phyloP scores from a whole-genome alignment of 805 yeast species.

The Nematodospora valgi region DNA sequence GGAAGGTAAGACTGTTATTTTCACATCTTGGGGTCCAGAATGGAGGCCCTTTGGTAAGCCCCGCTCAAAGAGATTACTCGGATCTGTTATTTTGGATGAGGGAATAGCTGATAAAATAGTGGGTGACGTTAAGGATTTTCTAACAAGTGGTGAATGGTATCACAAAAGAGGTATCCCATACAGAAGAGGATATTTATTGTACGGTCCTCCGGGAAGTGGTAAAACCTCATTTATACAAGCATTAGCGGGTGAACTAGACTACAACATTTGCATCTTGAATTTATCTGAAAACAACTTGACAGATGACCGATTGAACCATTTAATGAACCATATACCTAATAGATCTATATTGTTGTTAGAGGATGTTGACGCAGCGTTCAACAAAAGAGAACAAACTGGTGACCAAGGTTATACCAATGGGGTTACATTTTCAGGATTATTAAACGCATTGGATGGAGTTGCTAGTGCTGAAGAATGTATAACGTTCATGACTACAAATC shows the following conservation, averaged over 20 bases:
- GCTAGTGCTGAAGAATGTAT: slow-evolving; percentile 96
- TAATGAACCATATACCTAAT: slow-evolving; percentile 95
- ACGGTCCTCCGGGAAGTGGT: slow-evolving; percentile 98
- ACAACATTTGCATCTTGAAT: slow-evolving; percentile 90
- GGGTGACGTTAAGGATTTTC: slow-evolving; percentile 74
- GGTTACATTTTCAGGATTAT: slow-evolving; percentile 90
- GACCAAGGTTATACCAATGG: slow-evolving; percentile 83
- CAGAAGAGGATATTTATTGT: slow-evolving; percentile 86
- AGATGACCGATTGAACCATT: slow-evolving; percentile 89
- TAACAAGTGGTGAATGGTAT: slow-evolving; percentile 84
- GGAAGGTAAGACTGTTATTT: slow-evolving; percentile 92
- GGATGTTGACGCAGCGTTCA: slow-evolving; percentile 96
- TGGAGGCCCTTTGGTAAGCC: slow-evolving; percentile 99
- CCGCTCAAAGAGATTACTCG: slow-evolving; percentile 76
- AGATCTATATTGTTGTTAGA: slow-evolving; percentile 81
- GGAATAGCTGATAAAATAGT: slow-evolving; percentile 67
- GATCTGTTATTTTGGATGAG: slow-evolving; percentile 79
- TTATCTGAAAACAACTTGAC: slow-evolving; percentile 88
- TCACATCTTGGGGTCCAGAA: slow-evolving; percentile 96
- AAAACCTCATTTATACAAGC: slow-evolving; percentile 96
- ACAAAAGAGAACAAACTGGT: slow-evolving; percentile 67
- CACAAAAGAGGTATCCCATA: slow-evolving; percentile 96
- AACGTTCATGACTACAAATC: slow-evolving; percentile 98
- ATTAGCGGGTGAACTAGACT: slow-evolving; percentile 92
- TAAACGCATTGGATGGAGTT: slow-evolving; percentile 95